Evolutionary conservation across 441 rosid species (phyloP).

Genomic region (Erysimum cheiri): DNA sequence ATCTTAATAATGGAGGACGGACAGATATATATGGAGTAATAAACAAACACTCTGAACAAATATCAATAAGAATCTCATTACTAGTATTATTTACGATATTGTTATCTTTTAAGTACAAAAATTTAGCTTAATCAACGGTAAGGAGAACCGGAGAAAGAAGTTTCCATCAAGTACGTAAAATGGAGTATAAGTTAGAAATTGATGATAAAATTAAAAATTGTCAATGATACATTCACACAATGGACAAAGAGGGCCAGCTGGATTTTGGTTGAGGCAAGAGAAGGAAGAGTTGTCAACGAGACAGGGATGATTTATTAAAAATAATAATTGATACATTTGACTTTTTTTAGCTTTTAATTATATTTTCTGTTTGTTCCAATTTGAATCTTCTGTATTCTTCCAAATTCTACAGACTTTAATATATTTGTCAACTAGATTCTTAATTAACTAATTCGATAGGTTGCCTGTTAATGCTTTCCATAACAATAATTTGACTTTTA

Average conservation of each 20-base stretch:
- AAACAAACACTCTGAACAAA: neutral
- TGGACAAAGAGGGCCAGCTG: conserved; percentile 29
- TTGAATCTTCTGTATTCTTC: conserved; percentile 36
- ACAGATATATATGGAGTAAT: too few species aligned
- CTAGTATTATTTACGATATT: too few species aligned
- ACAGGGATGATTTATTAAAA: conserved; percentile 26
- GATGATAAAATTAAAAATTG: neutral
- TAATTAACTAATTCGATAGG: conserved; percentile 20
- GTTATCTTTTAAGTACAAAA: too few species aligned
- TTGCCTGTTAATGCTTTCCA: neutral
- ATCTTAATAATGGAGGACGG: neutral
- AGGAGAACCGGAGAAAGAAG: neutral
- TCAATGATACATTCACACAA: conserved; percentile 29
- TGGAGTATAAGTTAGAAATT: too few species aligned
- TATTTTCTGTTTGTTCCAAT: conserved; percentile 30
- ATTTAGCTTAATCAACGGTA: neutral
- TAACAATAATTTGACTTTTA: conserved; percentile 15
- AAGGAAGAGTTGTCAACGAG: conserved; percentile 41
- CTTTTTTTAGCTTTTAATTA: conserved; percentile 1
- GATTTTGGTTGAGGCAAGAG: conserved; percentile 28
- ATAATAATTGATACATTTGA: conserved; percentile 36
- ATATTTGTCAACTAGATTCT: conserved; percentile 35
- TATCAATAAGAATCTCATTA: neutral
- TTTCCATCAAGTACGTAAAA: neutral
- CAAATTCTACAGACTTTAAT: conserved; percentile 4